Evolutionary conservation across 2,329 filamentous ascomycete genomes (phyloP), one percentile per base, ranked within the genome.

Genomic region (Orbilia ellipsospora): DNA sequence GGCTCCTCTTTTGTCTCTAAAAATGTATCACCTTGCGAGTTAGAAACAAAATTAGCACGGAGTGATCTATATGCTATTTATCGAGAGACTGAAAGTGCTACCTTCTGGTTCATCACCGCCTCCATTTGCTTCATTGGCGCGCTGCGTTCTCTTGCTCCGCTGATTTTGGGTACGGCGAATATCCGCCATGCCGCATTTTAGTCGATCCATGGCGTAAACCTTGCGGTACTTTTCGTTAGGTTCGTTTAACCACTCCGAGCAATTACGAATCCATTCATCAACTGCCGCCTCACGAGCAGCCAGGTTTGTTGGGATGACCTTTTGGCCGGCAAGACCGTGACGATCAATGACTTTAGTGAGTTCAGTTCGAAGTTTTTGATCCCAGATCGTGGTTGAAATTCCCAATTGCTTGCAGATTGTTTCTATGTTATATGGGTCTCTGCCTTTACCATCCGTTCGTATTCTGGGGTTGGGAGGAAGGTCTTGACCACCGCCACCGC

Each of bases 361-460:
- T 16, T 73, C 68, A 8, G 68, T 73, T 10, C 68, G 57, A 2
- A 73, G 55, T 42, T 66, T 73, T 54, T 73, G 68, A 31, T 73
- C 68, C 68, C 68, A 73, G 10, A 73, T 55, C 0, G 68, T 73
- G n/a, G 68, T 73, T n/a, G 68, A 73, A 20, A 73, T 73, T 23
- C 68, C 68, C 12, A 73, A 44, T 54, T 73, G 68, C 31, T 73
- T 73, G 68, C 68, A 73, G n/a, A 73, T 73, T 40, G 68, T 73
- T 56, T 73, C 68, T 26, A 73, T 73, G 20, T 73, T 73, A 23
- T 73, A 73, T 13, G 68, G 68, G 15, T 73, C 68, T 61, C 68
- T 65, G 23, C 68, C 68, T 23, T 73, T 73, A 4, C 68, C 68
- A 44, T 73, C 68, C 10, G 62, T 65, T 18, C 68, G 55, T 59